Conservation (phyloP, 768 basidiomycete genomes). For the Coprinopsis sp. region DNA sequence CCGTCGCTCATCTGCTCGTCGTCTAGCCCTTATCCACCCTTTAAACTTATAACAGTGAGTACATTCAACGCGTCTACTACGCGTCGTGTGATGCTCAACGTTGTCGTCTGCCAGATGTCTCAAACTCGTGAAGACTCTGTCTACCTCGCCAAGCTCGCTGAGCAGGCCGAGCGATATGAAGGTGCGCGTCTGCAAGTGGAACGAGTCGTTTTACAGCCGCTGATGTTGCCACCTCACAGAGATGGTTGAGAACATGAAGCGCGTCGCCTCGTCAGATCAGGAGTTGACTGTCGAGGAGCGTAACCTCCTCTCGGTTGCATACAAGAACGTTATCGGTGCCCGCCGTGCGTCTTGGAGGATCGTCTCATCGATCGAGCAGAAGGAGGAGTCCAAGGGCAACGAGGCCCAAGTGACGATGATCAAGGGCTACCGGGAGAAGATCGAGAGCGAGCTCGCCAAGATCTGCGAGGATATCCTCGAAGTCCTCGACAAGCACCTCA, state of each 20-base stretch:
- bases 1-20: slow-evolving; percentile 9
- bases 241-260: slow-evolving; percentile 99
- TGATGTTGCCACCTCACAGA: slow-evolving; percentile 40
- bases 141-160: slow-evolving; percentile 99
- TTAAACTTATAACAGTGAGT: slow-evolving; percentile 40
- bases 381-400: slow-evolving; percentile 98
- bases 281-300: slow-evolving; percentile 98
- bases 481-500: slow-evolving; percentile 96
- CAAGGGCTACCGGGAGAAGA: slow-evolving; percentile 97
- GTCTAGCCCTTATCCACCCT: slow-evolving; percentile 20
- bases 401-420: slow-evolving; percentile 96
- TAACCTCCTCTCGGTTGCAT: slow-evolving; percentile 94
- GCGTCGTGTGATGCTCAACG: slow-evolving; percentile 30
- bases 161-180: slow-evolving; percentile 99
- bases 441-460: slow-evolving; percentile 93
- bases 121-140: slow-evolving; percentile 93
- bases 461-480: slow-evolving; percentile 99
- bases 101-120: slow-evolving; percentile 55
- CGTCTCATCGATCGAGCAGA: slow-evolving; percentile 97
- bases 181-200: slow-evolving; percentile 41
- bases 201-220: slow-evolving; percentile 8
- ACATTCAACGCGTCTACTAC: slow-evolving; percentile 31
- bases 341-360: slow-evolving; percentile 98
- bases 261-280: slow-evolving; percentile 94
- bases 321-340: slow-evolving; percentile 99